Base-by-base conservation (phyloP, 306 rosid genomes). In the Citrullus amarus region DNA sequence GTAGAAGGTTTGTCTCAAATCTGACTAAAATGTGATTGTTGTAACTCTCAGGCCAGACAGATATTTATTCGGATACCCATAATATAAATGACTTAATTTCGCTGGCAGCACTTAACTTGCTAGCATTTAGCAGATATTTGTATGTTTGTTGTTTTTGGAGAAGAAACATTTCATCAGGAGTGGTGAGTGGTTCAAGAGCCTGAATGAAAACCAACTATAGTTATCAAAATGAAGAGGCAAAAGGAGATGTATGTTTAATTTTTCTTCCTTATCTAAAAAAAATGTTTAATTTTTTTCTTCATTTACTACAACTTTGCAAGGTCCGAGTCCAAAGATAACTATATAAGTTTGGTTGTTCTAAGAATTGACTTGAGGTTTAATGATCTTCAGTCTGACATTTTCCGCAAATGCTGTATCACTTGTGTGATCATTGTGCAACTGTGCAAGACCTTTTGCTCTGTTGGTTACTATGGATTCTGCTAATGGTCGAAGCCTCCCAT, bases 1-100 rank as follows among this genome's bases (percentile, higher is more conserved):
- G 82, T 82, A 55, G 92, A 90, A 91, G 98, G 99, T 96, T 83
- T 79, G 67, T 82, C 32, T 54, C 67, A 61, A 67, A 79, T 25
- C 79, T 78, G 22, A 59, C 51, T 41, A 60, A 58, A 25, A 77
- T 32, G 25, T 28, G 72, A 57, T 18, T 30, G 57, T 61, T 74
- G 15, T 70, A 20, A 38, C 76, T 46, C 32, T 18, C 67, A 60
- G 17, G 70, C 25, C 65, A 32, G 71, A 68, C 79, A 60, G 30
- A 43, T 22, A 28, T 80, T 57, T 69, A 44, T 69, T 69, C 22
- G 10, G 32, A 48, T 46, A 6, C 73, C 28, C 28, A 30, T 25
- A 57, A 25, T 54, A 25, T 54, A 70, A 48, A 58, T n/a, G 65
- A 81, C 79, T 67, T n/a, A 76, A 20, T 3, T 57, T 76, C 3